Evolutionary conservation across 1,139 yeast genomes (phyloP), one percentile per base, ranked within the genome.

Genomic region (Zhuliangozyma blackwelliae): DNA sequence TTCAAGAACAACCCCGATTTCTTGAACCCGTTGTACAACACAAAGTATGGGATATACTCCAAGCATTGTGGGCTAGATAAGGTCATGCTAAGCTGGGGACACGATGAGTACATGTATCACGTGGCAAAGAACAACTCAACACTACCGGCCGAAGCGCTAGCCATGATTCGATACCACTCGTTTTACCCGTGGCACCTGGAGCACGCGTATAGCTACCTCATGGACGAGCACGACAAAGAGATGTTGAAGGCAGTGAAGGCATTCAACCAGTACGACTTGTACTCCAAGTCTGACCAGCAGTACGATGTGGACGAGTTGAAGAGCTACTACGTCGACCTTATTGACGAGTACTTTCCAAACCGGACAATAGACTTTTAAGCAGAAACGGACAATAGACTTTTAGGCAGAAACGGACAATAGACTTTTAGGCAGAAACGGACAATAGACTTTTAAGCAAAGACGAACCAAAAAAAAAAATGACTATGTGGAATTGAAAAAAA

Each of bases 161-260:
- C 89, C 1, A 82, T 82, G 87, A 81, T 82, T 36, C 58, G 89
- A 40, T 82, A 82, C 53, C 89, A 82, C 54, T 80, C 86, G 2
- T 82, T 82, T 48, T 82, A 82, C 51, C 89, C 89, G 1, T 80
- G 87, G 83, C 89, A 82, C 51, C 77, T 81, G 45, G 88, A 82
- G 50, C 71, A 73, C 39, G 86, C 86, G 1, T 82, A 82, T 55
- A 61, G 63, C 29, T 76, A 81, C 49, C 59, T 82, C 33, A 82
- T 82, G 89, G 74, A 77, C 49, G 79, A 75, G 12, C 77, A 78
- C 38, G 89, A 82, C 49, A 59, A 67, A 35, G 70, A 75, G 50
- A 76, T 81, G 81, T 57, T 82, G 36, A 67, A 69, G 40, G 85
- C 84, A 2, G 88, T 81, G 12, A 67, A 76, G 49, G 79, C 77